Evolutionary conservation across 1,139 yeast genomes (phyloP).

Genomic region (Candida neerlandica): DNA sequence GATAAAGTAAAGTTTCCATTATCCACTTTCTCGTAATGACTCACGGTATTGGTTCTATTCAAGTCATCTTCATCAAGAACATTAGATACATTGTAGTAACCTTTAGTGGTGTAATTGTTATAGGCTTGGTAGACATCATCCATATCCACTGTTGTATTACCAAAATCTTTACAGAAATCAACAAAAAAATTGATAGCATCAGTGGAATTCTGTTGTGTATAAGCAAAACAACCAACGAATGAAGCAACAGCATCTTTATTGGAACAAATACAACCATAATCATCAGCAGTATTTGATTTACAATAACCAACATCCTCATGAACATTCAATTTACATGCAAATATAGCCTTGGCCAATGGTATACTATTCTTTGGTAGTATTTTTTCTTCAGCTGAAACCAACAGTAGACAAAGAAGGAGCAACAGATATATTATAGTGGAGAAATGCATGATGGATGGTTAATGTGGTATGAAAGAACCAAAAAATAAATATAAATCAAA

Average conservation of each 20-base stretch:
- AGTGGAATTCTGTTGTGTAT: conserved; percentile 7
- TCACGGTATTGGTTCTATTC: background rate
- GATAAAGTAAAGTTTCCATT: conserved; percentile 5
- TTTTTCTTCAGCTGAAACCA: background rate
- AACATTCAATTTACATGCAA: conserved; percentile 9
- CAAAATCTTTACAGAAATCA: conserved; percentile 18
- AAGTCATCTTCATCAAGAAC: conserved; percentile 24
- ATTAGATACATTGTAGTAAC: conserved; percentile 18
- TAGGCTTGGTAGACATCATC: conserved; percentile 21
- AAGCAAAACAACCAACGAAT: conserved; percentile 19
- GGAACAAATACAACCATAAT: conserved; percentile 16
- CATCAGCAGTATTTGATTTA: conserved; percentile 7
- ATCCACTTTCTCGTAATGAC: background rate
- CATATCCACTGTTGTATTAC: conserved; percentile 16
- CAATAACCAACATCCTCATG: conserved; percentile 18
- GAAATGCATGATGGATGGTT: background rate
- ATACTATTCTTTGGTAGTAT: conserved; percentile 5
- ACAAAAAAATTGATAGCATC: conserved; percentile 10
- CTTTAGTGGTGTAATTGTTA: conserved; percentile 20
- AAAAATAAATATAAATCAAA: background rate
- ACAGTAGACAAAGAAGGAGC: background rate
- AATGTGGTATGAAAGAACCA: background rate
- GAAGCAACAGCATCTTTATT: conserved; percentile 18
- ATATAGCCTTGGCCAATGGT: conserved; percentile 5
- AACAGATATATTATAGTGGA: background rate